These are phyloP conservation scores for Fraxinus paxiana DNA, from an alignment of 305 asterid species.

Conservation along the genomic window DNA sequence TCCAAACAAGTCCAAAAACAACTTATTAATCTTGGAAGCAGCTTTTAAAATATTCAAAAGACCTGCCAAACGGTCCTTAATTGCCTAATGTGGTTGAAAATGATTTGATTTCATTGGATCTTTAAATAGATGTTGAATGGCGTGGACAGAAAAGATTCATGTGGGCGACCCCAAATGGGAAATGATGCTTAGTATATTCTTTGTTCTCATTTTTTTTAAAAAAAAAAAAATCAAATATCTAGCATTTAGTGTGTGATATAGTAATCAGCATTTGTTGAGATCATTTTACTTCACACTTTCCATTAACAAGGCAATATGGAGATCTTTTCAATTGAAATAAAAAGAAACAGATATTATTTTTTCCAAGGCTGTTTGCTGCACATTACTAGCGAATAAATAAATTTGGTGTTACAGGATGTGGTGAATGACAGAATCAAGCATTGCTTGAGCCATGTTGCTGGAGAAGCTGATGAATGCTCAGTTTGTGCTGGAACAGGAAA, in stretches of 20 bases:
- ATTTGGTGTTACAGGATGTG: constrained; percentile 61
- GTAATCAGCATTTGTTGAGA: not conserved
- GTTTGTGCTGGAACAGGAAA: constrained; percentile 92
- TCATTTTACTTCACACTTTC: not conserved
- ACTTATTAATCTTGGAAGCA: not conserved
- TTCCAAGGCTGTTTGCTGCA: not conserved
- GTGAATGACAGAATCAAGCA: constrained; percentile 75
- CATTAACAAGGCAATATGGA: not conserved
- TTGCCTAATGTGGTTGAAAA: not conserved
- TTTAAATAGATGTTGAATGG: not conserved
- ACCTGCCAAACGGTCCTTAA: not conserved
- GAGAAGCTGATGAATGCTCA: constrained; percentile 80
- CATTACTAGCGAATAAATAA: not conserved
- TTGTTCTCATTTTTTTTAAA: not conserved
- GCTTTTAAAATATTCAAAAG: not conserved
- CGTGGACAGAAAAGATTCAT: not conserved
- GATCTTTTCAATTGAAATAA: not conserved
- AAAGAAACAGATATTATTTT: not conserved
- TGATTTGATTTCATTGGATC: not conserved
- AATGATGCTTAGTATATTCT: not conserved
- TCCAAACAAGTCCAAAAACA: not conserved
- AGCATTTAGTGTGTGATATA: not conserved
- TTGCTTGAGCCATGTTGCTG: constrained; percentile 84
- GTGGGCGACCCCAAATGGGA: not conserved
- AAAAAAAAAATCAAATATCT: not conserved